Evolutionary conservation across 352 stramenopile genomes (phyloP).

Genomic region (Phytophthora podocarpi): DNA sequence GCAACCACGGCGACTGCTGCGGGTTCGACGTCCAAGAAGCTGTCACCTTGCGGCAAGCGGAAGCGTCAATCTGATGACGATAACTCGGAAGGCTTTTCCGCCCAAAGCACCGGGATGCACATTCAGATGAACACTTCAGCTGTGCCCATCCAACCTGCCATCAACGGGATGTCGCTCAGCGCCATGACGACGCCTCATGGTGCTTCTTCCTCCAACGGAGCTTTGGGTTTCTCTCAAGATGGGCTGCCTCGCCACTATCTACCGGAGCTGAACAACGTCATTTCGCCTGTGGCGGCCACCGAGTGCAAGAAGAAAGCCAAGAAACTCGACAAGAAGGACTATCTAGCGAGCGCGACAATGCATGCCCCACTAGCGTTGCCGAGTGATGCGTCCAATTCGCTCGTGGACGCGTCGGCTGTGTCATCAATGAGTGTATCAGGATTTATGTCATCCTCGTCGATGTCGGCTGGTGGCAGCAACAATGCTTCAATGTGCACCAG

Average conservation of each 20-base stretch:
- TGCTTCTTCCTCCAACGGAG: slow-evolving; percentile 27
- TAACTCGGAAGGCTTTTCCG: slow-evolving; percentile 16
- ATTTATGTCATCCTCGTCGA: slow-evolving; percentile 15
- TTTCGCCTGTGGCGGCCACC: slow-evolving; percentile 67
- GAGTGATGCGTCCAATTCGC: slow-evolving; percentile 19
- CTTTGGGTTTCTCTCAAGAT: slow-evolving; percentile 36
- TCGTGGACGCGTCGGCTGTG: slow-evolving; percentile 15
- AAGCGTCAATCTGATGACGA: slow-evolving; percentile 38
- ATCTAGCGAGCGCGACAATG: slow-evolving; percentile 30
- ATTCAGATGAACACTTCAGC: slow-evolving; percentile 36
- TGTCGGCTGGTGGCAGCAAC: slow-evolving; percentile 8
- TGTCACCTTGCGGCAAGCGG: slow-evolving; percentile 54
- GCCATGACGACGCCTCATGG: slow-evolving; percentile 44
- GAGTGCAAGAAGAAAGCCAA: slow-evolving; percentile 79
- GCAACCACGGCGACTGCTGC: slow-evolving; percentile 1
- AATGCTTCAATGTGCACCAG: slow-evolving; percentile 27
- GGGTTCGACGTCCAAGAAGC: slow-evolving; percentile 34
- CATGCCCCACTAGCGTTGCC: slow-evolving; percentile 27
- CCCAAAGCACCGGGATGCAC: slow-evolving; percentile 32
- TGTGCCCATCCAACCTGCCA: slow-evolving; percentile 40
- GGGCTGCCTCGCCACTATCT: slow-evolving; percentile 42
- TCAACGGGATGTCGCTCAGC: slow-evolving; percentile 38
- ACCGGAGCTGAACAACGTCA: slow-evolving; percentile 66
- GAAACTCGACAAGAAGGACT: slow-evolving; percentile 61
- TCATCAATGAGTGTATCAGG: slow-evolving; percentile 11